These are phyloP conservation scores for Diutina sp. DNA, from an alignment of 1,139 yeast genomes.

Conservation along the genomic window DNA sequence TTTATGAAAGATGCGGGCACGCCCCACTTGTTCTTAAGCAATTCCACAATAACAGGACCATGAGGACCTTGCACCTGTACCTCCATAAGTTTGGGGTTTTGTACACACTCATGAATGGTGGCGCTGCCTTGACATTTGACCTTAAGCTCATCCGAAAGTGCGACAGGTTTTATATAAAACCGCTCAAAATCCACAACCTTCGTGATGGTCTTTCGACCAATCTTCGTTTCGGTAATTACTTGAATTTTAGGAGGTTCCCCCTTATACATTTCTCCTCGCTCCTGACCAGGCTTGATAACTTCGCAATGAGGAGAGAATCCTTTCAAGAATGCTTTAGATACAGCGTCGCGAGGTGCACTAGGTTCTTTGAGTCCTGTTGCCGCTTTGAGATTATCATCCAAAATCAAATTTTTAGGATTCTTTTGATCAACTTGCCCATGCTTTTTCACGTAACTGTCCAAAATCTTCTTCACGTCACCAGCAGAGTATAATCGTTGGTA, in stretches of 20 bases:
- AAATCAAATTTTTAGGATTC: conserved; percentile 36
- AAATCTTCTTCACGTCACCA: conserved; percentile 36
- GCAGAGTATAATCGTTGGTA: conserved; percentile 34
- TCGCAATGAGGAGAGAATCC: conserved; percentile 48
- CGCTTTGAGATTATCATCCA: conserved; percentile 34
- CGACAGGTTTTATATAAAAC: conserved; percentile 52
- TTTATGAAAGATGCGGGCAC: conserved; percentile 55
- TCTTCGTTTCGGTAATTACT: conserved; percentile 62
- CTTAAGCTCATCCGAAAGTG: conserved; percentile 56
- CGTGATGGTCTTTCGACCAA: conserved; percentile 76
- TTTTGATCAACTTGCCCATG: conserved; percentile 31
- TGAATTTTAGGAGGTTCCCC: conserved; percentile 62
- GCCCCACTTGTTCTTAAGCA: conserved; percentile 33
- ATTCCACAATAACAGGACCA: conserved; percentile 42
- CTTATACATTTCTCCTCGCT: conserved; percentile 24
- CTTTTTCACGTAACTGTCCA: conserved; percentile 43
- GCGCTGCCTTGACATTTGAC: conserved; percentile 84
- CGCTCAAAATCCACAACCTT: conserved; percentile 56
- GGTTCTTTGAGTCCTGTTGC: conserved; percentile 13
- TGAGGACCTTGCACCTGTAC: conserved; percentile 91
- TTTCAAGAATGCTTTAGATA: conserved; percentile 34
- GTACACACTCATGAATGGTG: conserved; percentile 46
- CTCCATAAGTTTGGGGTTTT: conserved; percentile 45
- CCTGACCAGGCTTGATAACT: conserved; percentile 35
- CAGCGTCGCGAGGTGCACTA: conserved; percentile 29